A percentile compares a stretch with the other conserved stretches of the same genome.
phyloP scores from a whole-genome alignment of 805 yeast genomes.

The Wickerhamomyces pijperi region DNA sequence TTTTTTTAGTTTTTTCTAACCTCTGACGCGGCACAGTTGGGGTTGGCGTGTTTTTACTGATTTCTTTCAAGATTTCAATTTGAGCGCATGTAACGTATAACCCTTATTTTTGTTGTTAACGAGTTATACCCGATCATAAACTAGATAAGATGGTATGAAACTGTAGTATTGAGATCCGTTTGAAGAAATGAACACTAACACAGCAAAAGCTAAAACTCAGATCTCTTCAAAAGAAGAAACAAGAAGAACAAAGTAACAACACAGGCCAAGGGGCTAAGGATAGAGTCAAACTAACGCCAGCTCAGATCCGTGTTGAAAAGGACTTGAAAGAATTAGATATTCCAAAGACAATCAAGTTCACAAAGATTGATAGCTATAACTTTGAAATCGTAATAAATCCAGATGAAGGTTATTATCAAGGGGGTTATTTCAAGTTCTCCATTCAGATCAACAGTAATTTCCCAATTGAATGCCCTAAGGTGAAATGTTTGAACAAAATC shows the following conservation, averaged over 20 bases:
- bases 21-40: too few relatives aligned
- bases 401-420: slow-evolving; percentile 57
- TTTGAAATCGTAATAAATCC: slow-evolving; percentile 52
- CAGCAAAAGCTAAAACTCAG: slow-evolving; percentile 49
- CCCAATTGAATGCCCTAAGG: slow-evolving; percentile 91
- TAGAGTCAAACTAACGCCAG: slow-evolving; percentile 33
- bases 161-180: too few relatives aligned
- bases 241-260: slow-evolving; percentile 26
- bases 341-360: slow-evolving; percentile 44
- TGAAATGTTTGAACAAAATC: slow-evolving; percentile 56
- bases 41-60: too few relatives aligned
- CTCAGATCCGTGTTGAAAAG: slow-evolving; percentile 67
- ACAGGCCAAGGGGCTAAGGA: slow-evolving; percentile 2
- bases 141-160: too few relatives aligned
- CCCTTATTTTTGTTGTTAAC: too few relatives aligned
- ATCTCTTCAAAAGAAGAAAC: slow-evolving; percentile 46
- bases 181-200: too few relatives aligned
- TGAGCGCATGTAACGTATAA: too few relatives aligned
- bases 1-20: slow-evolving; percentile 7
- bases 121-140: too few relatives aligned
- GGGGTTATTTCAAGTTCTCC: slow-evolving; percentile 64
- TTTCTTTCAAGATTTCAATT: too few relatives aligned
- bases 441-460: slow-evolving; percentile 57
- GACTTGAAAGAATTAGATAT: slow-evolving; percentile 61
- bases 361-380: slow-evolving; percentile 37